A percentile compares a stretch with the other conserved stretches of the same genome.
These are phyloP conservation scores for Nicotiana knightiana DNA, from an alignment of 257 asterid genomes.

Conservation along the genomic window DNA sequence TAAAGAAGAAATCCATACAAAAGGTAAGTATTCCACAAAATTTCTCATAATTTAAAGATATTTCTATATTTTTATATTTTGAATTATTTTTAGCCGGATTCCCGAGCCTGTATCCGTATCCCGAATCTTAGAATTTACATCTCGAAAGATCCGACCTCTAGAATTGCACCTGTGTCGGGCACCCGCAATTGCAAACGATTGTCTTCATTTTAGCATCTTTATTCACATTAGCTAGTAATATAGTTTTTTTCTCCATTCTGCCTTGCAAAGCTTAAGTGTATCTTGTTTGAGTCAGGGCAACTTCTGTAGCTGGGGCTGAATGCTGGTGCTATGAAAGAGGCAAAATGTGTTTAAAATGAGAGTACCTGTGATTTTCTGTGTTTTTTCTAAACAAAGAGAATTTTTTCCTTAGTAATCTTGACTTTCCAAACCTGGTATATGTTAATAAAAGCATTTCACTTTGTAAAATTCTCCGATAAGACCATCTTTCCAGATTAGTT, in stretches of 20 bases:
- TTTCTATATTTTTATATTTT: too few relatives aligned
- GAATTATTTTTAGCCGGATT: too few relatives aligned
- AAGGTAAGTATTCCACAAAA: too few relatives aligned
- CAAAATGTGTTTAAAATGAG: neutral
- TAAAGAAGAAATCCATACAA: too few relatives aligned
- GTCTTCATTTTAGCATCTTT: neutral
- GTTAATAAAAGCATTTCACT: neutral
- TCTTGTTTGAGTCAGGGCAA: too few relatives aligned
- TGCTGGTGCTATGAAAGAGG: neutral
- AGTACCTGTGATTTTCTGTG: conserved; percentile 2
- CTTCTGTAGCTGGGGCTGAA: neutral
- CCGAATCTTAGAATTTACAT: too few relatives aligned
- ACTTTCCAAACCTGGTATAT: conserved; percentile 2
- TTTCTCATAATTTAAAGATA: too few relatives aligned
- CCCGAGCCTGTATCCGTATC: too few relatives aligned
- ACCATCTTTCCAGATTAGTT: neutral
- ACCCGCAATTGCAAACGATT: too few relatives aligned
- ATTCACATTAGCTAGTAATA: neutral
- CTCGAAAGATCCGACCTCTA: too few relatives aligned
- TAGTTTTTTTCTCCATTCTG: neutral
- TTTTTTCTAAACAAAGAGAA: conserved; percentile 14
- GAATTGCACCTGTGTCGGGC: too few relatives aligned
- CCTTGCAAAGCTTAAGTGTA: neutral
- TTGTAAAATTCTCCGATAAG: neutral
- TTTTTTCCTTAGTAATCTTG: neutral